These are phyloP conservation scores for Rhexocercosporidium sp. DNA, from an alignment of 2,329 filamentous ascomycete genomes.

Conservation along the genomic window DNA sequence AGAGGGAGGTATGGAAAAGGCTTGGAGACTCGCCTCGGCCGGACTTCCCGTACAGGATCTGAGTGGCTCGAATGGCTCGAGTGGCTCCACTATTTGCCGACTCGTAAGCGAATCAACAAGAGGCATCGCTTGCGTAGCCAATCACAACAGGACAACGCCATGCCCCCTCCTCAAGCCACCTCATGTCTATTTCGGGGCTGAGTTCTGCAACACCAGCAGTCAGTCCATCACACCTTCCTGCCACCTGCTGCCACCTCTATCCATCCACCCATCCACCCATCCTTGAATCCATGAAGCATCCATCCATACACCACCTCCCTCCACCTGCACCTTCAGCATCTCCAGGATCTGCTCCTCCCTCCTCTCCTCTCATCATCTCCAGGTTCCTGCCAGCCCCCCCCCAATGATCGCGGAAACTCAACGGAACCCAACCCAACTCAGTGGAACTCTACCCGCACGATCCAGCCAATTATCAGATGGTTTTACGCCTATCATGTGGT, in stretches of 20 bases:
- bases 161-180: background rate
- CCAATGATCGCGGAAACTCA: too few relatives aligned
- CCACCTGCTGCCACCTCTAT: too few relatives aligned
- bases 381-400: background rate
- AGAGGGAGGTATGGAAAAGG: background rate
- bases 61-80: background rate
- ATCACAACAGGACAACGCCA: background rate
- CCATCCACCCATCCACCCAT: too few relatives aligned
- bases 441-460: too few relatives aligned
- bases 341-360: background rate
- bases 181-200: constrained; percentile 12
- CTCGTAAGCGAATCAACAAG: background rate
- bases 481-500: background rate
- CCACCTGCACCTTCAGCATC: background rate
- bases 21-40: too few relatives aligned
- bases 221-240: too few relatives aligned
- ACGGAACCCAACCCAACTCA: background rate
- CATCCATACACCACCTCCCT: background rate
- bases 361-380: background rate
- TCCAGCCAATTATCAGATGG: background rate
- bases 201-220: background rate
- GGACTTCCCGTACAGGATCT: constrained; percentile 4
- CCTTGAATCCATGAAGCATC: too few relatives aligned
- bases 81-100: background rate
- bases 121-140: background rate